Base-by-base conservation (phyloP, 2,329 filamentous ascomycete genomes). In the Cytospora schulzeri region DNA sequence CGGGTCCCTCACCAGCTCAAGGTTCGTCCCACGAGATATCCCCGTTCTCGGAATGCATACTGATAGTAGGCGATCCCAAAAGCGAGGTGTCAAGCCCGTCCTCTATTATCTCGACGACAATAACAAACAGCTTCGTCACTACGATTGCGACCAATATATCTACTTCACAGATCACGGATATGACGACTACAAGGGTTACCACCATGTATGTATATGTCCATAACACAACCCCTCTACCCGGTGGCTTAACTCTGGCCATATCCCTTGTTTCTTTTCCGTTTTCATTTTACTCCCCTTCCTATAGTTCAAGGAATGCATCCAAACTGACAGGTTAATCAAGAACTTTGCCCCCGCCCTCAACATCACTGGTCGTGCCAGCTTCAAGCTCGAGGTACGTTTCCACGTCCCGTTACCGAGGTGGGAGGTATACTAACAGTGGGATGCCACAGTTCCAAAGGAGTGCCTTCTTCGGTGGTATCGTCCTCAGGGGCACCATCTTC, bases 81-180 rank as follows among this genome's bases (percentile, higher is more conserved):
- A 60, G 22, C 22, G 45, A 48, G n/a, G 11, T 3, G n/a, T 53
- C 55, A 17, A 26, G 22, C 3, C n/a, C 29, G 26, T 29, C 35
- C n/a, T 55, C 53, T 2, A 58, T 24, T 5, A 57, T n/a, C 41
- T 62, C 65, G 22, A 64, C 62, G 4, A 66, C 65, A 22, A 50
- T 59, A 22, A 67, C 65, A n/a, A 62, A 58, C 28, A 67, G 62
- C 31, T 62, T 57, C 38, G 54, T 59, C 22, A 63, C 61, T n/a
- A 58, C 60, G 19, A 58, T 67, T 33, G 66, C 64, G 15, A 67
- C 66, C 31, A 67, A 63, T 28, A 52, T 57, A 9, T 67, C 64
- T 11, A 67, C 66, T 7, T 66, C 64, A 9, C 64, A 67, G 24
- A 56, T 66, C 15, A 67, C 62, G 7, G 59, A 65, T 62, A 22